These are phyloP conservation scores for Chrysosporium keratinophilum DNA, from an alignment of 2,329 filamentous ascomycete species.

Conservation along the genomic window DNA sequence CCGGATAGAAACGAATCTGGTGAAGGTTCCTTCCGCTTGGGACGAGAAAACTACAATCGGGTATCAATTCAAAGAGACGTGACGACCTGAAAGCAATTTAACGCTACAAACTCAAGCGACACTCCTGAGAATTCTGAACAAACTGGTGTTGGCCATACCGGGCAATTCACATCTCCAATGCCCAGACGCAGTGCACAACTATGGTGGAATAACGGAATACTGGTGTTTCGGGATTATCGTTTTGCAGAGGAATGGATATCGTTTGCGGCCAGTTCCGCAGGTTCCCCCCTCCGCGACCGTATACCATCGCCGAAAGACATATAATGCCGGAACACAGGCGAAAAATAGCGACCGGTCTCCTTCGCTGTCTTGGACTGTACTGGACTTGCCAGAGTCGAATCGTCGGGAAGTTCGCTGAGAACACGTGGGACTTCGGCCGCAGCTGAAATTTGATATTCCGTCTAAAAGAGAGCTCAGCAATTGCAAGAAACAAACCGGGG, in stretches of 20 bases:
- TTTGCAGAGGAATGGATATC: constrained; percentile 10
- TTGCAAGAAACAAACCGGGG: background rate
- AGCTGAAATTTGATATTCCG: constrained; percentile 7
- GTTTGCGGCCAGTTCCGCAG: constrained; percentile 13
- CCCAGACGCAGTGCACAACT: background rate
- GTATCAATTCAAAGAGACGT: background rate
- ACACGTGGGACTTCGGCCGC: background rate
- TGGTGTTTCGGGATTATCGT: background rate
- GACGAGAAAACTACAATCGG: background rate
- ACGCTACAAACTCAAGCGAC: background rate
- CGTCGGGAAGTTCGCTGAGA: constrained; percentile 5
- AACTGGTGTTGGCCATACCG: background rate
- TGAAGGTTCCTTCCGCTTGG: background rate
- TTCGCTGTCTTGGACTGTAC: background rate
- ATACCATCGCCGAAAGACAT: constrained; percentile 1
- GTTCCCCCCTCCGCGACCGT: background rate
- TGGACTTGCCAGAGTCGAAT: background rate
- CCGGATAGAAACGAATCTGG: too few relatives aligned
- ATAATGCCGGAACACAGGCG: background rate
- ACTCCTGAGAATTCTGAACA: background rate
- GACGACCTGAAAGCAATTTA: background rate
- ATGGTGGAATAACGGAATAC: background rate
- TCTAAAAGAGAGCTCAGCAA: background rate
- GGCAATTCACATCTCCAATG: background rate
- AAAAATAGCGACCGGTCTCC: background rate